Percentiles rank a stretch among this genome's conserved stretches.
Conservation (phyloP, 2,329 filamentous ascomycete genomes). For the Chaetomiaceae sp. region DNA sequence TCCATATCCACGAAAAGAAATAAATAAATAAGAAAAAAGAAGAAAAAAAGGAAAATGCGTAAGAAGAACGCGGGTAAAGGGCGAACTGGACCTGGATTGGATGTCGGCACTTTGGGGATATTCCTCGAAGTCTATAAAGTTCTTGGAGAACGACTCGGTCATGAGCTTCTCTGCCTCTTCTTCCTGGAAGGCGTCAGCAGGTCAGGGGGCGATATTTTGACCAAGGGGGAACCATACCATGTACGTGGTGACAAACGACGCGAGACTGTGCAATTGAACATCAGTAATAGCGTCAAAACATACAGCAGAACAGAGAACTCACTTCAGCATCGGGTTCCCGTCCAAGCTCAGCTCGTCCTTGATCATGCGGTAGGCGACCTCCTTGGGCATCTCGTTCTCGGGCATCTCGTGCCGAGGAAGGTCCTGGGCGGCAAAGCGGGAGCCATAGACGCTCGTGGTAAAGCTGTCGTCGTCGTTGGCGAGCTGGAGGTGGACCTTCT, state of each 20-base stretch:
- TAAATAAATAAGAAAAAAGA: too few relatives aligned
- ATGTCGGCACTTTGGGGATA: conserved; percentile 78
- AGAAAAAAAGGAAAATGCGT: too few relatives aligned
- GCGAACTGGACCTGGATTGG: too few relatives aligned
- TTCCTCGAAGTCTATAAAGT: conserved; percentile 89
- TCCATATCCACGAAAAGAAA: too few relatives aligned
- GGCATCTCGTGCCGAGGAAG: conserved; percentile 84
- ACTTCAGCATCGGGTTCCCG: conserved; percentile 85
- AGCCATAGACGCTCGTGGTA: conserved; percentile 83
- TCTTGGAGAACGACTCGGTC: conserved; percentile 86
- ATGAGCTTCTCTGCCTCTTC: conserved; percentile 96
- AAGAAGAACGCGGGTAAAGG: too few relatives aligned
- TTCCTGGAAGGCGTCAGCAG: conserved; percentile 51
- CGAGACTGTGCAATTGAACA: conserved; percentile 54
- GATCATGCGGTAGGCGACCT: conserved; percentile 95
- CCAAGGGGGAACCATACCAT: conserved; percentile 58
- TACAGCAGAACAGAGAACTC: conserved; percentile 27
- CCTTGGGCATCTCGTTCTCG: conserved; percentile 81
- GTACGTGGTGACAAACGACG: conserved; percentile 92
- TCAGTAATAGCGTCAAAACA: background rate
- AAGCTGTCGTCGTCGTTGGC: conserved; percentile 53
- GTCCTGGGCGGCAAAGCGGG: conserved; percentile 73
- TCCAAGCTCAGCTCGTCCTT: conserved; percentile 90
- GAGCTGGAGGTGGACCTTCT: conserved; percentile 45
- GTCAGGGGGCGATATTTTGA: background rate